Evolutionary conservation across 257 asterid species (phyloP).

Genomic region (Cruciata laevipes): DNA sequence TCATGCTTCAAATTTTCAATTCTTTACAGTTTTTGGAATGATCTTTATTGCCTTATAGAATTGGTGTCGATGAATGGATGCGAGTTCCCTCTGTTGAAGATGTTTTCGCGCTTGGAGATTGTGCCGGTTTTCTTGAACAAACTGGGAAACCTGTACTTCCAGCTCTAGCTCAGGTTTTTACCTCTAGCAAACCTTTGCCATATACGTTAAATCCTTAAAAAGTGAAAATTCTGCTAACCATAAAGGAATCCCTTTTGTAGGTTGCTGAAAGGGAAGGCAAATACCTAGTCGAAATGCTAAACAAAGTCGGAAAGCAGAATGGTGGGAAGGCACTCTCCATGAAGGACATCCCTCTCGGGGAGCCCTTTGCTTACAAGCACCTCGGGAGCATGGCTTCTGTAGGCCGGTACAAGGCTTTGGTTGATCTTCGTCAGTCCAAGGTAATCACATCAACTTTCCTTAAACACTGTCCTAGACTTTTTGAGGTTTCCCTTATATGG

Average conservation of each 20-base stretch:
- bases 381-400: constrained; percentile 96
- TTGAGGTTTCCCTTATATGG: not conserved
- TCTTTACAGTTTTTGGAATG: not conserved
- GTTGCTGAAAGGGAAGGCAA: constrained; percentile 96
- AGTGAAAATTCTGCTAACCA: not conserved
- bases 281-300: constrained; percentile 58
- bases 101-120: constrained; percentile 84
- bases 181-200: not conserved
- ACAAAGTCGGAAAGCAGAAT: constrained; percentile 41
- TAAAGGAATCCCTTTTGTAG: constrained; percentile 26
- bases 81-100: constrained; percentile 78
- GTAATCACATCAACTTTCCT: constrained; percentile 19
- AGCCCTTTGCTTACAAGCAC: constrained; percentile 72
- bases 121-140: constrained; percentile 83
- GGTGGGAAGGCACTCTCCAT: constrained; percentile 68
- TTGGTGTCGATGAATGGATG: constrained; percentile 87
- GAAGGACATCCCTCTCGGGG: constrained; percentile 59
- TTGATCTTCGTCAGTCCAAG: constrained; percentile 82
- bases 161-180: constrained; percentile 85
- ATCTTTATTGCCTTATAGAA: constrained; percentile 27
- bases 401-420: constrained; percentile 85
- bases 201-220: not conserved
- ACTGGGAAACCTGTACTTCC: constrained; percentile 83
- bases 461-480: not conserved
- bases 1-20: not conserved